Evolutionary conservation across 768 basidiomycete genomes (phyloP).

Genomic region (Lentinula sp.): DNA sequence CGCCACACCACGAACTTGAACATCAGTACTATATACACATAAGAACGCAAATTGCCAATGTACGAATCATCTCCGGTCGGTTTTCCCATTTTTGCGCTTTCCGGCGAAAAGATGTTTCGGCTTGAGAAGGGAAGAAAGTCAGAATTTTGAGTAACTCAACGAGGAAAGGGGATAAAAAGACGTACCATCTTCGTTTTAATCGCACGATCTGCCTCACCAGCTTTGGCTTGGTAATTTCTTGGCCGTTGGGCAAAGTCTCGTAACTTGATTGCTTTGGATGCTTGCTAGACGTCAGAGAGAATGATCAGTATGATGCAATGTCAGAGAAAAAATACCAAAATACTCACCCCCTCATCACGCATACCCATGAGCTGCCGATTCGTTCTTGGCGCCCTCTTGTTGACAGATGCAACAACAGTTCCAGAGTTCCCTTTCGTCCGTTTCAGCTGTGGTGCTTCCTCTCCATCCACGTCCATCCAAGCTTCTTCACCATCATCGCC

Average conservation of each 20-base stretch:
- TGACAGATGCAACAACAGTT: slow-evolving; percentile 34
- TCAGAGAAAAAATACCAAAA: background rate
- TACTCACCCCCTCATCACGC: slow-evolving; percentile 64
- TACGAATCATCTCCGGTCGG: slow-evolving; percentile 37
- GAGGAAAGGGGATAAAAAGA: slow-evolving; percentile 8
- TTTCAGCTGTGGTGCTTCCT: slow-evolving; percentile 49
- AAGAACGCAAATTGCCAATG: background rate
- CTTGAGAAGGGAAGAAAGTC: slow-evolving; percentile 27
- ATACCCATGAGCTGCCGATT: slow-evolving; percentile 78
- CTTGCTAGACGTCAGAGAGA: slow-evolving; percentile 49
- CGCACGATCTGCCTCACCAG: slow-evolving; percentile 82
- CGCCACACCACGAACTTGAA: background rate
- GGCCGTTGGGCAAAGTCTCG: slow-evolving; percentile 83
- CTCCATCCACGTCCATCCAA: slow-evolving; percentile 50
- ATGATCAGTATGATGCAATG: background rate
- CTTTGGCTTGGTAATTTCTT: slow-evolving; percentile 84
- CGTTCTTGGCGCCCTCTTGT: slow-evolving; percentile 53
- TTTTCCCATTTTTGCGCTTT: slow-evolving; percentile 83
- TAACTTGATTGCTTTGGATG: slow-evolving; percentile 69
- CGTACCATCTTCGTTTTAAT: slow-evolving; percentile 80
- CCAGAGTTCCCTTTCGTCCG: slow-evolving; percentile 60
- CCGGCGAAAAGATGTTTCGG: slow-evolving; percentile 85
- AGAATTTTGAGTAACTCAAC: slow-evolving; percentile 2
- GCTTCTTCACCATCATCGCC: slow-evolving; percentile 37
- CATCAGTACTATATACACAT: background rate